These are phyloP conservation scores for Psilocybe mexicana DNA, from an alignment of 1,284 basidiomycete genomes.

Conservation along the genomic window DNA sequence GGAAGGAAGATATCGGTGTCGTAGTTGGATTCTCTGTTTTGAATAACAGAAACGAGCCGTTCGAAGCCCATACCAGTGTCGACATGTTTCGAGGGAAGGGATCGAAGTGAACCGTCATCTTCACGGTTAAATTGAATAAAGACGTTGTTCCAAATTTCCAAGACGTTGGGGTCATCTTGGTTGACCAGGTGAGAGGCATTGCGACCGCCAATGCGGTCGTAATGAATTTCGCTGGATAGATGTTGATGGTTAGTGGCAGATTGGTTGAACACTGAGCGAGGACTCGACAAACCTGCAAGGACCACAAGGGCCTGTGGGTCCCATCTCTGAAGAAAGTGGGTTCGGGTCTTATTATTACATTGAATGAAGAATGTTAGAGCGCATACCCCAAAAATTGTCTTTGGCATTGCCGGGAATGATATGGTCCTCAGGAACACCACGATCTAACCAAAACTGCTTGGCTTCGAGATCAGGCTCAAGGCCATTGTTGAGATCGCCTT, in stretches of 20 bases:
- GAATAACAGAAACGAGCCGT: constrained; percentile 92
- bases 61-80: constrained; percentile 99
- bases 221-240: constrained; percentile 86
- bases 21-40: constrained; percentile 93
- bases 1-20: constrained; percentile 96
- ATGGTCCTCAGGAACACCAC: constrained; percentile 88
- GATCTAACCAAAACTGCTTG: constrained; percentile 82
- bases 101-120: constrained; percentile 77
- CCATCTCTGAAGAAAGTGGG: constrained; percentile 76
- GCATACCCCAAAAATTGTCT: constrained; percentile 98
- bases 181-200: constrained; percentile 94
- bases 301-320: constrained; percentile 95
- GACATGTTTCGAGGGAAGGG: constrained; percentile 91
- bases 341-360: neutral
- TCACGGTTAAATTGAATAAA: constrained; percentile 99
- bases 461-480: constrained; percentile 90
- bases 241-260: constrained; percentile 6
- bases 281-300: constrained; percentile 75
- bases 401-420: constrained; percentile 94
- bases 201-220: constrained; percentile 92
- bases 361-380: constrained; percentile 27
- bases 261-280: constrained; percentile 1
- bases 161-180: constrained; percentile 91
- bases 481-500: constrained; percentile 87
- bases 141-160: constrained; percentile 99